Percentiles rank a stretch among this genome's conserved stretches.
Conservation (phyloP, 2,329 filamentous ascomycete species). For the Fusarium algeriense region DNA sequence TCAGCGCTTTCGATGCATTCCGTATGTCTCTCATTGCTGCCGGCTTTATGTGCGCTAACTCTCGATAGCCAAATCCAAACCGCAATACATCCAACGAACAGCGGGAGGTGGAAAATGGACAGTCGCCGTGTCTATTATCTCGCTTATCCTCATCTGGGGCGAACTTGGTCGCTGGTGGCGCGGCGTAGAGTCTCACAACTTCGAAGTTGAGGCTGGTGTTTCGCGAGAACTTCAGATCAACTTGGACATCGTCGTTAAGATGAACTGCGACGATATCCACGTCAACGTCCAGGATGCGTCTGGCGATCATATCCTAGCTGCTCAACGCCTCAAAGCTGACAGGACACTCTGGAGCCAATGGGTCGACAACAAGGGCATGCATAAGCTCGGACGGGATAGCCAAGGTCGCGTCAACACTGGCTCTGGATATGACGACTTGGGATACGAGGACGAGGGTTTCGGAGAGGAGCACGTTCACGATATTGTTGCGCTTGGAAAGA, state of each 20-base stretch:
- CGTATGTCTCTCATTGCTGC: constrained; percentile 68
- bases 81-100: constrained; percentile 88
- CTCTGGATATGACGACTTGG: constrained; percentile 61
- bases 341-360: constrained; percentile 85
- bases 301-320: constrained; percentile 90
- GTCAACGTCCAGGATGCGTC: constrained; percentile 97
- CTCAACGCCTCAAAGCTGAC: constrained; percentile 78
- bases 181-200: constrained; percentile 87
- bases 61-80: constrained; percentile 89
- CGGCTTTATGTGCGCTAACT: constrained; percentile 26
- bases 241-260: constrained; percentile 89
- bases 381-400: constrained; percentile 68
- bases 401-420: constrained; percentile 65
- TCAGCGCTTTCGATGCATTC: constrained; percentile 96
- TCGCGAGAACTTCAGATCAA: constrained; percentile 93
- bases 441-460: constrained; percentile 72
- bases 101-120: constrained; percentile 95
- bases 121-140: constrained; percentile 81
- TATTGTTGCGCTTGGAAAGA: constrained; percentile 78
- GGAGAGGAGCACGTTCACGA: constrained; percentile 90
- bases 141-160: constrained; percentile 78
- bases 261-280: constrained; percentile 90
- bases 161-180: constrained; percentile 87
- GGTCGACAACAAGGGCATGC: constrained; percentile 77
- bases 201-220: constrained; percentile 92